These are phyloP conservation scores for Coemansia sp. DNA, from an alignment of 192 early-diverging fungal genomes.

Conservation along the genomic window DNA sequence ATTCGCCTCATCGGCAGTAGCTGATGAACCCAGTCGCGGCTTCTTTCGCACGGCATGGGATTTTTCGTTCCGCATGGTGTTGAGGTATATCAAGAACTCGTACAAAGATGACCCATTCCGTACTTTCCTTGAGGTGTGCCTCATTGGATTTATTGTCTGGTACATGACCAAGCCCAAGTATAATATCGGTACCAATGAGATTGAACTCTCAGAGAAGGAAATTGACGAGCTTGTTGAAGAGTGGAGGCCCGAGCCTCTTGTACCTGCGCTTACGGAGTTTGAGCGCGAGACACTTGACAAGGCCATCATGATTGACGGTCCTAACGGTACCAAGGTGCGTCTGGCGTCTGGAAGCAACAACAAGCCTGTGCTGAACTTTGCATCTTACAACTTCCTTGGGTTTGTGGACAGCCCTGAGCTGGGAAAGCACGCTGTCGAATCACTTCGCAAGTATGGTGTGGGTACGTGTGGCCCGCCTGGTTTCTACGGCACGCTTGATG, in stretches of 20 bases:
- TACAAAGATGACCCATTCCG: slow-evolving; percentile 95
- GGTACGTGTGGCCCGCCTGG: slow-evolving; percentile 95
- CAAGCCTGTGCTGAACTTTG: slow-evolving; percentile 67
- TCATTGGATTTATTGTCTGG: slow-evolving; percentile 86
- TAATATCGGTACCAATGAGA: slow-evolving; percentile 70
- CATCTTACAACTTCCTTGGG: slow-evolving; percentile 86
- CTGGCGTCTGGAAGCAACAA: slow-evolving; percentile 42
- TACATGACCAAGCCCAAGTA: slow-evolving; percentile 84
- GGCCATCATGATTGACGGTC: slow-evolving; percentile 69
- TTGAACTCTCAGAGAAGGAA: slow-evolving; percentile 88
- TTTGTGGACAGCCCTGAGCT: slow-evolving; percentile 70
- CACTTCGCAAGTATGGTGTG: slow-evolving; percentile 90
- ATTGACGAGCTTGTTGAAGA: slow-evolving; percentile 92
- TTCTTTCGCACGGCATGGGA: slow-evolving; percentile 43
- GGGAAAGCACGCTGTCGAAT: slow-evolving; percentile 79
- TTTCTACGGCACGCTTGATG: slow-evolving; percentile 94
- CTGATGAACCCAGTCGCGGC: slow-evolving; percentile 14
- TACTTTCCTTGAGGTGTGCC: slow-evolving; percentile 75
- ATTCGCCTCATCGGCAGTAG: background rate
- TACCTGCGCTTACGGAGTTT: slow-evolving; percentile 69
- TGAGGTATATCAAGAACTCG: slow-evolving; percentile 82
- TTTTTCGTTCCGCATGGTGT: slow-evolving; percentile 62
- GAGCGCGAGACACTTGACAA: slow-evolving; percentile 75
- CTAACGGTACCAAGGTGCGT: slow-evolving; percentile 50
- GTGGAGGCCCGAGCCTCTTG: slow-evolving; percentile 95